phyloP scores from a whole-genome alignment of 2,329 filamentous ascomycete genomes.

The Botryotinia convoluta region DNA sequence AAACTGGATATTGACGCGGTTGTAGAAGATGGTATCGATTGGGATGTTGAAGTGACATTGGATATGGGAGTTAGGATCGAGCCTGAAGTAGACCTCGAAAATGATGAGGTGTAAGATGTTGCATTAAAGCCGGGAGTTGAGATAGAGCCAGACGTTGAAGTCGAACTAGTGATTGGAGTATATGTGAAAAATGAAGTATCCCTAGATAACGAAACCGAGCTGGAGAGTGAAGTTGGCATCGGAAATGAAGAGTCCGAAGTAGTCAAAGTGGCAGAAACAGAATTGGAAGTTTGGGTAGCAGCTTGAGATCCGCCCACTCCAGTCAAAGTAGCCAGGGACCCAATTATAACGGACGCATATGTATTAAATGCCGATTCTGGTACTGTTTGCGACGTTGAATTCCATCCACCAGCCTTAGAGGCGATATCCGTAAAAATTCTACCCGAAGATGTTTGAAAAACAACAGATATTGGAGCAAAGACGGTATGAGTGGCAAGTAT shows the following conservation, averaged over 20 bases:
- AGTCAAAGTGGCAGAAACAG: neutral
- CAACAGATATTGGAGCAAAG: neutral
- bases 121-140: neutral
- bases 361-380: slow-evolving; percentile 19
- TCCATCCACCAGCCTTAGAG: slow-evolving; percentile 27
- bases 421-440: slow-evolving; percentile 22
- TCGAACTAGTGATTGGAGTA: neutral
- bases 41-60: neutral
- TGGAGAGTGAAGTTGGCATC: neutral
- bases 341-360: slow-evolving; percentile 13
- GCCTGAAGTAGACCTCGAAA: neutral
- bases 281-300: neutral
- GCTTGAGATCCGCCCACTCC: slow-evolving; percentile 26
- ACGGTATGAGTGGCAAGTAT: neutral
- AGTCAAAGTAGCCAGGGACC: slow-evolving; percentile 21
- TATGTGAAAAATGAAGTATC: neutral
- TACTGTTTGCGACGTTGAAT: slow-evolving; percentile 22
- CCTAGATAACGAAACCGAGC: no score
- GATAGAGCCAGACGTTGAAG: neutral
- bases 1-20: neutral
- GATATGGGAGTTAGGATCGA: neutral
- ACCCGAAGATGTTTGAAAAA: slow-evolving; percentile 2
- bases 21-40: neutral
- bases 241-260: slow-evolving; percentile 5
- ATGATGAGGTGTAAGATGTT: neutral